These are phyloP conservation scores for Penicillium taxi DNA, from an alignment of 495 filamentous ascomycete species.

Conservation along the genomic window DNA sequence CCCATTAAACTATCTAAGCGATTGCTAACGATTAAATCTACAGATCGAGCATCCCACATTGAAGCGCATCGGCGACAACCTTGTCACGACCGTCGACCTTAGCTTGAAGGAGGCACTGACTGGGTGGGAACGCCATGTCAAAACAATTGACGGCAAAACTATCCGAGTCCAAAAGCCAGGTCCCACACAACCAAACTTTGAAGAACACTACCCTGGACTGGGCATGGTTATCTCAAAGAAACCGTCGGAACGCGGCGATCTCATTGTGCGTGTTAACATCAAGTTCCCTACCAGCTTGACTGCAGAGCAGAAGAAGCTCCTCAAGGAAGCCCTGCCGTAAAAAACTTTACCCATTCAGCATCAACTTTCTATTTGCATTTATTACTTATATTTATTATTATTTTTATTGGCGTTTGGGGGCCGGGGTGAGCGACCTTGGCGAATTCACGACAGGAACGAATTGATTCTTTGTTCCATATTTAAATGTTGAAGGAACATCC, in stretches of 20 bases:
- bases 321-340: slow-evolving; percentile 64
- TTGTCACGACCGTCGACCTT: slow-evolving; percentile 66
- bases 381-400: slow-evolving; percentile 26
- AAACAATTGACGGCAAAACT: slow-evolving; percentile 89
- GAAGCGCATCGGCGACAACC: slow-evolving; percentile 78
- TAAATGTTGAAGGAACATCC: too few relatives aligned
- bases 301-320: slow-evolving; percentile 60
- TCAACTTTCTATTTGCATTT: too few relatives aligned
- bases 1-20: neutral
- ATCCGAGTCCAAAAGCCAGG: slow-evolving; percentile 67
- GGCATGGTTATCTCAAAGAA: slow-evolving; percentile 94
- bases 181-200: slow-evolving; percentile 73
- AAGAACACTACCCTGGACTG: slow-evolving; percentile 70
- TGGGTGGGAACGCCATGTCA: slow-evolving; percentile 81
- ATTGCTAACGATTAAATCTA: slow-evolving; percentile 17
- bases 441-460: too few relatives aligned
- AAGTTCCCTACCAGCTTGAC: slow-evolving; percentile 78
- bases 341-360: too few relatives aligned
- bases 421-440: slow-evolving; percentile 12
- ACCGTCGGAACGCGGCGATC: slow-evolving; percentile 71
- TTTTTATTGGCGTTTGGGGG: slow-evolving; percentile 19
- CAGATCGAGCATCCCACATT: slow-evolving; percentile 80
- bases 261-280: slow-evolving; percentile 84
- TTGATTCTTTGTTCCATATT: too few relatives aligned
- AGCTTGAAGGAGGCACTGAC: slow-evolving; percentile 95